phyloP scores from a whole-genome alignment of 345 rosid species.

The Murraya paniculata region DNA sequence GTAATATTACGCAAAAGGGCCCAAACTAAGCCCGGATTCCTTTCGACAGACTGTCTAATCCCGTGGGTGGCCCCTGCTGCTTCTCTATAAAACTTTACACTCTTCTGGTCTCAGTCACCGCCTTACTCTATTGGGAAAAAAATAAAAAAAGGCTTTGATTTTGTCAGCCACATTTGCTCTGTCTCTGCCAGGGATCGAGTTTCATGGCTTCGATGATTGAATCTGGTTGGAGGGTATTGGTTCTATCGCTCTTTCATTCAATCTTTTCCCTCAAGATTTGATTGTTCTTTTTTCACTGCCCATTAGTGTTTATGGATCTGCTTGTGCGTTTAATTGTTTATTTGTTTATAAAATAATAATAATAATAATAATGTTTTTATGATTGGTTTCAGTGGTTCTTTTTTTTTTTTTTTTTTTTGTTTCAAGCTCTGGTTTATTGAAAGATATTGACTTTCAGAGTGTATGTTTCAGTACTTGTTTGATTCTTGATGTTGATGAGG shows the following conservation, averaged over 20 bases:
- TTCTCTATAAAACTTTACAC: not conserved
- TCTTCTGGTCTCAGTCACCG: slow-evolving; percentile 4
- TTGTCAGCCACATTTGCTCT: not conserved
- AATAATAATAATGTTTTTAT: not conserved
- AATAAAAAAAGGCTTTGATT: not conserved
- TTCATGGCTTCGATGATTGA: slow-evolving; percentile 72
- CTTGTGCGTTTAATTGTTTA: not conserved
- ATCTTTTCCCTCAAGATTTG: not conserved
- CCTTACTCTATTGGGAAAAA: not conserved
- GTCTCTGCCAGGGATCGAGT: slow-evolving; percentile 17
- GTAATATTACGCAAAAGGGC: not conserved
- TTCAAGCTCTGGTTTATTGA: not conserved
- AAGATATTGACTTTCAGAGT: not conserved
- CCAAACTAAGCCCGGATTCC: slow-evolving; percentile 25
- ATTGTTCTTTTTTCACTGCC: not conserved
- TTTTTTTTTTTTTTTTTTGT: not conserved
- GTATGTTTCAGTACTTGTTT: not conserved
- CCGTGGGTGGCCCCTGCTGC: slow-evolving; percentile 14
- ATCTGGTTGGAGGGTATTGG: slow-evolving; percentile 76
- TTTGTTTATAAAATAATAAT: not conserved
- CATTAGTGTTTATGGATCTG: slow-evolving; percentile 15
- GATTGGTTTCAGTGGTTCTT: not conserved
- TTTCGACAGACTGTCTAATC: slow-evolving; percentile 39
- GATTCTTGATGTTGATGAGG: not conserved
- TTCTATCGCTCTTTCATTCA: slow-evolving; percentile 8